A percentile compares a stretch with the other conserved stretches of the same genome.
Evolutionary conservation across 106 monocot genomes (phyloP).

Genomic region (Allium sativum): DNA sequence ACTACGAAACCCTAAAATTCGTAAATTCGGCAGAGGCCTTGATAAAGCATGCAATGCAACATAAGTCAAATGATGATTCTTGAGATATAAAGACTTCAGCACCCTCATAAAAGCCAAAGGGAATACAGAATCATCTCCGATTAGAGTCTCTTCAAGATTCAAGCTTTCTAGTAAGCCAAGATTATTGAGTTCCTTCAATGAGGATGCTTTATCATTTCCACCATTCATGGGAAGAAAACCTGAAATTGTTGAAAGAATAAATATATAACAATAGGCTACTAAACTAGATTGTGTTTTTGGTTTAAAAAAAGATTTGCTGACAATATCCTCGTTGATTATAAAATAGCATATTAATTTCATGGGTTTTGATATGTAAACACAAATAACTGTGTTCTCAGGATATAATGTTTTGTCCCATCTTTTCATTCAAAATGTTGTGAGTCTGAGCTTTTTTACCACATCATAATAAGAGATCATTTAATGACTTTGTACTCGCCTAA

Average conservation of each 20-base stretch:
- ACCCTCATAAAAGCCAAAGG: slow-evolving; percentile 36
- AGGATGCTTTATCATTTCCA: slow-evolving; percentile 22
- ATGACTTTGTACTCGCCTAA: too few relatives aligned
- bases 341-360: too few relatives aligned
- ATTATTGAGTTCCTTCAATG: slow-evolving; percentile 36
- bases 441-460: neutral
- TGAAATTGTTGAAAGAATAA: neutral
- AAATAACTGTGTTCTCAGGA: too few relatives aligned
- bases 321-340: too few relatives aligned
- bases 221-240: neutral
- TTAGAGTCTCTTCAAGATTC: slow-evolving; percentile 65
- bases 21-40: slow-evolving; percentile 39
- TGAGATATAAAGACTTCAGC: slow-evolving; percentile 58
- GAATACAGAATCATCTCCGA: slow-evolving; percentile 44
- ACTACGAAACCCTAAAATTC: slow-evolving; percentile 50
- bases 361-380: too few relatives aligned
- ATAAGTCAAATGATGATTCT: slow-evolving; percentile 62
- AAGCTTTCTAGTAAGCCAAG: slow-evolving; percentile 53
- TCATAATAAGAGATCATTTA: too few relatives aligned
- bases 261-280: too few relatives aligned
- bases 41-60: slow-evolving; percentile 38
- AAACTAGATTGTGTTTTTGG: too few relatives aligned
- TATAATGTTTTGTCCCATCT: too few relatives aligned
- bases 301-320: too few relatives aligned
- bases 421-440: neutral